These are phyloP conservation scores for Tympanopsis confertula DNA, from an alignment of 2,329 filamentous ascomycete genomes.

Conservation along the genomic window DNA sequence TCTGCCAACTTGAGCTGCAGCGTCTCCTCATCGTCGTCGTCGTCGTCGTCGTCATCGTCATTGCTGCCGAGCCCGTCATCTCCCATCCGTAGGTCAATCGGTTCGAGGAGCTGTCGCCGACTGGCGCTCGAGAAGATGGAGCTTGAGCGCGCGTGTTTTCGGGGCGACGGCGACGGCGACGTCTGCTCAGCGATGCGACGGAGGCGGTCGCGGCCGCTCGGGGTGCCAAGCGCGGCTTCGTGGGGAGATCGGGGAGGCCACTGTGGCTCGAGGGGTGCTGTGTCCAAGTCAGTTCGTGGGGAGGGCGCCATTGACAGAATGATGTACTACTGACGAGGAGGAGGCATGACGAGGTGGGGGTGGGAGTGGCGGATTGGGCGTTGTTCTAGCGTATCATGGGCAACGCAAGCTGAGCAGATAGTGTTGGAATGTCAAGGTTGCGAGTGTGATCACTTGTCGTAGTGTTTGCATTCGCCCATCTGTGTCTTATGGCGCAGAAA, in stretches of 20 bases:
- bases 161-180: conserved; percentile 59
- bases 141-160: conserved; percentile 34
- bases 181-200: conserved; percentile 54
- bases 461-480: too few species aligned
- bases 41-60: conserved; percentile 32
- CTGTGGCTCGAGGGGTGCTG: conserved; percentile 31
- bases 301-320: neutral
- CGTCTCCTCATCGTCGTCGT: conserved; percentile 80
- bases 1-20: conserved; percentile 75
- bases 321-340: conserved; percentile 1
- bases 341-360: conserved; percentile 1
- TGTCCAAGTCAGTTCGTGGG: conserved; percentile 5
- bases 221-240: conserved; percentile 55
- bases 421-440: too few species aligned
- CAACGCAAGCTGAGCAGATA: too few species aligned
- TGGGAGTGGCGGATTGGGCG: too few species aligned
- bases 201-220: conserved; percentile 67
- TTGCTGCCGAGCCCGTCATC: conserved; percentile 3
- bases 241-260: conserved; percentile 59
- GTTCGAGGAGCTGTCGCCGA: conserved; percentile 6
- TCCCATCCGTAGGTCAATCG: conserved; percentile 6
- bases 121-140: conserved; percentile 11
- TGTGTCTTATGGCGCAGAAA: too few species aligned
- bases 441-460: too few species aligned
- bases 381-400: too few species aligned